Base-by-base conservation (phyloP, 1,284 basidiomycete species). In the Dichomitus squalens region DNA sequence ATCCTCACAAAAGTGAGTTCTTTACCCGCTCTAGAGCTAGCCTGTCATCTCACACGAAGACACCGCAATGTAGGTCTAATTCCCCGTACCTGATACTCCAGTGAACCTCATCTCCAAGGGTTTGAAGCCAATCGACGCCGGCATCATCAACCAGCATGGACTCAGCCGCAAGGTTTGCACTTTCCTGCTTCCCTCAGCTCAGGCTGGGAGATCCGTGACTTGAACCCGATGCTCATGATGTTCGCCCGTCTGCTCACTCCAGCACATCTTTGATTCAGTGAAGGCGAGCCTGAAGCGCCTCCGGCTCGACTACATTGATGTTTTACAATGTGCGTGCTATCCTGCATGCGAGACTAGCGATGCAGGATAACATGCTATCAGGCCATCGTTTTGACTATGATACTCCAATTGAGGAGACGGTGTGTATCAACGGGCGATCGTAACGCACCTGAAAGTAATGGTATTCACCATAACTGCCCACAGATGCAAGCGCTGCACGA, bases 261-360 rank as follows among this genome's bases (percentile, higher is more conserved):
- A 44, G 41, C 41, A 44, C 7, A 29, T 44, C 16, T 44, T 44
- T n/a, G 41, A 44, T 25, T 44, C 25, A 1, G 41, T 44, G 16
- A 44, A 44, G 25, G 41, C 41, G 31, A 33, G 12, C 31, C 70
- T 90, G 50, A 74, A 84, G 62, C 79, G 88, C 23, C 79, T 92
- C 23, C 82, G 86, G 58, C 72, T 90, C 7, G 87, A 91, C 49
- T 87, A 90, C 65, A 78, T 92, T 62, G 89, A 90, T 62, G 68
- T 90, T 4, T 11, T 44, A 21, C 34, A 50, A 49, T 40, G 48
- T 29, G 7, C 1, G 43, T 5, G 1, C 25, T 20, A 20, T n/a
- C n/a, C 11, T 2, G 2, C 3, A 8, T 6, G 20, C n/a, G 1
- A 34, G 31, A 16, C 7, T 14, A n/a, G 18, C 3, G 20, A 29